A percentile compares a stretch with the other conserved stretches of the same genome.
phyloP scores from a whole-genome alignment of 495 filamentous ascomycete species.

The Trichoderma virens region DNA sequence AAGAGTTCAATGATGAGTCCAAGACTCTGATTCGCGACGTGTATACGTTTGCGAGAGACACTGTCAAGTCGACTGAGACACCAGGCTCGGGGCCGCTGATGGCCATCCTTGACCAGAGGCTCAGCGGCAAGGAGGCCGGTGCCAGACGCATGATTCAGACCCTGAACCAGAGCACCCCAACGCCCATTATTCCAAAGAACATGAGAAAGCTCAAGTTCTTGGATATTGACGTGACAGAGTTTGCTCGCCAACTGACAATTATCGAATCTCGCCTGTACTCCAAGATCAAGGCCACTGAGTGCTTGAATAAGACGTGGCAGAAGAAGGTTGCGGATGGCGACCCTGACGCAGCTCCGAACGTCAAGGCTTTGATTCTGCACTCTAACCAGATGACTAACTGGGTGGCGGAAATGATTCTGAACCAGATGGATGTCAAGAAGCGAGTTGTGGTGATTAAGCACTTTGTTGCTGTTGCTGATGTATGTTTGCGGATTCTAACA shows the following conservation, averaged over 20 bases:
- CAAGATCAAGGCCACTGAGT: constrained; percentile 92
- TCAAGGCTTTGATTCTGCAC: constrained; percentile 92
- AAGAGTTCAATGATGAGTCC: constrained; percentile 73
- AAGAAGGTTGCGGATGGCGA: constrained; percentile 80
- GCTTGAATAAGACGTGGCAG: constrained; percentile 96
- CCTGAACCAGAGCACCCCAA: constrained; percentile 65
- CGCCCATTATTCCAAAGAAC: constrained; percentile 93
- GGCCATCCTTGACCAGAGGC: constrained; percentile 75
- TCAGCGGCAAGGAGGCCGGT: constrained; percentile 80
- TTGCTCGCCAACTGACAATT: constrained; percentile 92
- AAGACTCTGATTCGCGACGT: constrained; percentile 81
- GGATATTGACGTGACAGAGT: constrained; percentile 92
- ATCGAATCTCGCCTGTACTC: constrained; percentile 92
- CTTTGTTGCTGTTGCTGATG: constrained; percentile 92
- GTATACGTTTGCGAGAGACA: constrained; percentile 83
- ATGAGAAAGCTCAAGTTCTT: constrained; percentile 99
- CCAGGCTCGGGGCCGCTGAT: constrained; percentile 75
- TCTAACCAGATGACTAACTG: constrained; percentile 98
- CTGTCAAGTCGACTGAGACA: constrained; percentile 85
- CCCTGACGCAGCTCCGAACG: constrained; percentile 84
- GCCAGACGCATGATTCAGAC: constrained; percentile 81
- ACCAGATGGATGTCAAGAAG: constrained; percentile 87
- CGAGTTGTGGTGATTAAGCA: constrained; percentile 97
- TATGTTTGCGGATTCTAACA: constrained; percentile 35
- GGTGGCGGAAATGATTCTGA: constrained; percentile 99